Conservation (phyloP, 768 basidiomycete genomes). For the Terana coerulea region DNA sequence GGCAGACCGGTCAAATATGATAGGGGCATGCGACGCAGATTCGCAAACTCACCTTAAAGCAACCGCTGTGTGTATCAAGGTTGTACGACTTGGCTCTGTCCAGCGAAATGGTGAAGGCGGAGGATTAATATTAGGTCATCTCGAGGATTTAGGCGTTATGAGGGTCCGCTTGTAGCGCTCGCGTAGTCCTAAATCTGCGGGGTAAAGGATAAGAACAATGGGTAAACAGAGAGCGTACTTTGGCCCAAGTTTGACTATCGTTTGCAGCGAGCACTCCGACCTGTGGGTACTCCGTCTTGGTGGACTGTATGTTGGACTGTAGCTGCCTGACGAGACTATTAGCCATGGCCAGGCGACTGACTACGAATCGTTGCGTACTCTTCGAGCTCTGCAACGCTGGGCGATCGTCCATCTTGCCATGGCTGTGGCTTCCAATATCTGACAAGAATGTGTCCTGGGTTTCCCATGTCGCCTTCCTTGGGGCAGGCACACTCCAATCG, state of each 20-base stretch:
- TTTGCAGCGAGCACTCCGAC: slow-evolving; percentile 77
- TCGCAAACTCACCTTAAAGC: too few relatives aligned
- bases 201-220: too few relatives aligned
- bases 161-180: slow-evolving; percentile 53
- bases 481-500: slow-evolving; percentile 59
- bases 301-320: slow-evolving; percentile 64
- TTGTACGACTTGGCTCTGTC: slow-evolving; percentile 57
- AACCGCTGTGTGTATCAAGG: slow-evolving; percentile 59
- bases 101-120: slow-evolving; percentile 81
- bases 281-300: slow-evolving; percentile 58
- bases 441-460: slow-evolving; percentile 78
- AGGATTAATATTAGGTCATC: slow-evolving; percentile 77
- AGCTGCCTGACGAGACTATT: slow-evolving; percentile 49
- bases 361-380: too few relatives aligned
- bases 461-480: slow-evolving; percentile 47
- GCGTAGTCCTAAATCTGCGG: slow-evolving; percentile 56
- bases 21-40: too few relatives aligned
- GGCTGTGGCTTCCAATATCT: slow-evolving; percentile 79
- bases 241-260: slow-evolving; percentile 86
- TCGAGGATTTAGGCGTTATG: slow-evolving; percentile 63
- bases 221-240: slow-evolving; percentile 55
- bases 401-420: slow-evolving; percentile 47
- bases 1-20: slow-evolving; percentile 93
- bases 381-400: slow-evolving; percentile 65
- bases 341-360: too few relatives aligned